A percentile compares a stretch with the other conserved stretches of the same genome.
Evolutionary conservation across 2,329 filamentous ascomycete genomes (phyloP).

Genomic region (Trichophyton rubrum): DNA sequence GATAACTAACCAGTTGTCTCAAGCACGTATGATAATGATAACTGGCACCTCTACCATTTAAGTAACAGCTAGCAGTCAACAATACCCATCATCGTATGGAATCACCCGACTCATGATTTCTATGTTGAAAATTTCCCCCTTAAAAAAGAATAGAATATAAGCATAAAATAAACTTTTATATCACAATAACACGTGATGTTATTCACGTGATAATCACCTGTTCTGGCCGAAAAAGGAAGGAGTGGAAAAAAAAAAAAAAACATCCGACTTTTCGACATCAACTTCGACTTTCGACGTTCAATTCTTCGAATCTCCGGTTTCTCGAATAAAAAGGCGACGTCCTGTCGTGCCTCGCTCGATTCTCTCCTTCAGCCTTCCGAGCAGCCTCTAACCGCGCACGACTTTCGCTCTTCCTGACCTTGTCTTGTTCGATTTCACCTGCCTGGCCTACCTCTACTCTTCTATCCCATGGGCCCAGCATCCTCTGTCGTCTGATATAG

Average conservation of each 20-base stretch:
- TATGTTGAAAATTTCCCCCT: too few species aligned
- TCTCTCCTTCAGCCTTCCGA: not conserved
- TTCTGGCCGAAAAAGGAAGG: not conserved
- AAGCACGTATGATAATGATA: too few species aligned
- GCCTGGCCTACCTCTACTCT: not conserved
- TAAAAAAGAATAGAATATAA: not conserved
- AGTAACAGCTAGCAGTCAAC: too few species aligned
- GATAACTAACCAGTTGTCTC: too few species aligned
- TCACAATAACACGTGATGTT: not conserved
- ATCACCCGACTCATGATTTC: too few species aligned
- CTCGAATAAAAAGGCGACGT: not conserved
- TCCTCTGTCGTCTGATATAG: not conserved
- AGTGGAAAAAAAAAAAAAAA: not conserved
- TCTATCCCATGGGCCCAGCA: not conserved
- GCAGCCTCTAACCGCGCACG: not conserved
- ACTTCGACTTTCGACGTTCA: not conserved
- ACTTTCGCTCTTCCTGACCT: not conserved
- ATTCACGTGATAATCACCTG: not conserved
- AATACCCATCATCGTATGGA: too few species aligned
- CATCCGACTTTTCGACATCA: not conserved
- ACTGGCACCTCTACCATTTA: too few species aligned
- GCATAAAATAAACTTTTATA: not conserved
- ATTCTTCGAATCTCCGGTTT: not conserved
- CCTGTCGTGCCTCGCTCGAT: not conserved
- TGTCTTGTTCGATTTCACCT: not conserved